Conservation (phyloP, 2,329 filamentous ascomycete genomes). For the Stachybotrys echinatus region DNA sequence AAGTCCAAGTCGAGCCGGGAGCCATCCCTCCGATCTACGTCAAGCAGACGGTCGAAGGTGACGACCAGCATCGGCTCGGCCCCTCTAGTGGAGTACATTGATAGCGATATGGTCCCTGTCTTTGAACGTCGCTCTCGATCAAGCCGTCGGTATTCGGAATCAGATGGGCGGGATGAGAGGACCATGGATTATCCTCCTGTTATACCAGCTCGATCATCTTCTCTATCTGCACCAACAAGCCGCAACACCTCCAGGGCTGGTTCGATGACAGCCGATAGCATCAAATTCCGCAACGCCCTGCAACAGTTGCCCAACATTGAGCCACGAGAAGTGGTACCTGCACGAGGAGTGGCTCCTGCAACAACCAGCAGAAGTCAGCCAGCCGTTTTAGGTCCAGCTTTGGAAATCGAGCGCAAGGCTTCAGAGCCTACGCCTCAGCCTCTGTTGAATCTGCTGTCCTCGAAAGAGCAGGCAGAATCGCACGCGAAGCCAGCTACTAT, state of each 20-base stretch:
- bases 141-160: conserved; percentile 39
- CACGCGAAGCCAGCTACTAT: neutral
- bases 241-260: conserved; percentile 48
- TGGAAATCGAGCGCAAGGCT: neutral
- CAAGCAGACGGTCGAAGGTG: conserved; percentile 49
- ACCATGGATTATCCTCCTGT: conserved; percentile 57
- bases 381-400: neutral
- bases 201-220: conserved; percentile 53
- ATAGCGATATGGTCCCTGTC: conserved; percentile 35
- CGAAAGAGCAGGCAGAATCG: neutral
- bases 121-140: conserved; percentile 37
- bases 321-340: neutral
- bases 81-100: conserved; percentile 34
- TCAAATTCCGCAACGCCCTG: conserved; percentile 47
- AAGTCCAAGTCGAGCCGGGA: conserved; percentile 44
- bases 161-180: conserved; percentile 45
- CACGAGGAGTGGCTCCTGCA: neutral
- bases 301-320: conserved; percentile 9
- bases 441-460: neutral
- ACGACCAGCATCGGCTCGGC: conserved; percentile 48
- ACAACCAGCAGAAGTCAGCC: too few species aligned
- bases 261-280: conserved; percentile 54
- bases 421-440: neutral
- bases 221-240: conserved; percentile 58
- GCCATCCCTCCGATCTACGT: conserved; percentile 56